phyloP scores from a whole-genome alignment of 1,284 basidiomycete genomes.

The Cutaneotrichosporon spelunceum region DNA sequence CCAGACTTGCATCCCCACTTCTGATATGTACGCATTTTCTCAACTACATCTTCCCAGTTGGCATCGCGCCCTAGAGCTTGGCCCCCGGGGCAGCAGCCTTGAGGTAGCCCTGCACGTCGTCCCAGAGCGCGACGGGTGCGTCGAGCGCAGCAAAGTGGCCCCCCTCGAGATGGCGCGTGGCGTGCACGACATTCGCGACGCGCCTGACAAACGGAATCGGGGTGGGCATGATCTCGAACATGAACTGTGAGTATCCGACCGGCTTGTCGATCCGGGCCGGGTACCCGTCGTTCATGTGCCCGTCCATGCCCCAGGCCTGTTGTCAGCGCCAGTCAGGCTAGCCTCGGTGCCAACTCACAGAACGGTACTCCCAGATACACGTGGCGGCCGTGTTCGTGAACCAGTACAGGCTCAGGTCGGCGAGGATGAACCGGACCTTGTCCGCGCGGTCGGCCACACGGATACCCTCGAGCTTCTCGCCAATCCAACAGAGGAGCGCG shows the following conservation, averaged over 20 bases:
- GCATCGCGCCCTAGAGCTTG: no score
- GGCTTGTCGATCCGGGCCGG: constrained; percentile 43
- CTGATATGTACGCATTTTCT: no score
- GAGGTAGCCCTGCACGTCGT: constrained; percentile 44
- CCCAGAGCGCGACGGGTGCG: constrained; percentile 47
- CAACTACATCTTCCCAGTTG: no score
- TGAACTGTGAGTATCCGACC: constrained; percentile 50
- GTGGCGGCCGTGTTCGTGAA: constrained; percentile 50
- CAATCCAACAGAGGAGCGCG: constrained; percentile 52
- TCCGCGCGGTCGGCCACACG: constrained; percentile 6
- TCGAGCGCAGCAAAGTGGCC: constrained; percentile 54
- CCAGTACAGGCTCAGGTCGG: constrained; percentile 51
- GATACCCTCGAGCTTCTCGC: constrained; percentile 45
- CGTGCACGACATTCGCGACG: constrained; percentile 46
- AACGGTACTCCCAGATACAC: constrained; percentile 53
- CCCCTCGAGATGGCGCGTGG: constrained; percentile 44
- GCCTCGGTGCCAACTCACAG: constrained; percentile 31
- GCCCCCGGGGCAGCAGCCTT: constrained; percentile 27
- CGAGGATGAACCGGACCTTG: constrained; percentile 39
- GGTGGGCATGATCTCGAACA: constrained; percentile 47
- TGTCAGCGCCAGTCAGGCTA: constrained; percentile 11
- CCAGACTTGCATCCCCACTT: no score
- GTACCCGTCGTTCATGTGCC: constrained; percentile 16
- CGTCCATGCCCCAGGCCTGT: constrained; percentile 27
- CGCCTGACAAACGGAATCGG: constrained; percentile 46